Evolutionary conservation across 371 early-diverging fungal genomes (phyloP).

Genomic region (Lichtheimia ramosa): DNA sequence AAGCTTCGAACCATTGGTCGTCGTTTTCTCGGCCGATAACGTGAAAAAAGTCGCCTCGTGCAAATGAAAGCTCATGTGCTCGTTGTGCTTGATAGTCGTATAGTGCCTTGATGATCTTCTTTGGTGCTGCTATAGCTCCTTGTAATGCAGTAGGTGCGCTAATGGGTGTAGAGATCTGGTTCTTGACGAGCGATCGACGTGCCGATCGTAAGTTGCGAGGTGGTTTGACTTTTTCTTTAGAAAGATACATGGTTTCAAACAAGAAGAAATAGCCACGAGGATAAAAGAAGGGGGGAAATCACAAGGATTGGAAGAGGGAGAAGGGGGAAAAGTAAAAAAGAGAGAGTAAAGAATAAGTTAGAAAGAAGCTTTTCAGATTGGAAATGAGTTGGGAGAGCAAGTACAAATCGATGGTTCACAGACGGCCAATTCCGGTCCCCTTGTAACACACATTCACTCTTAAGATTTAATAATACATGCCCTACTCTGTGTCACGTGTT

Average conservation of each 20-base stretch:
- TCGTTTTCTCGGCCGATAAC: slow-evolving; percentile 83
- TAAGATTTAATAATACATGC: background rate
- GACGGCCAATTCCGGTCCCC: background rate
- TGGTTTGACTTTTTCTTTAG: slow-evolving; percentile 33
- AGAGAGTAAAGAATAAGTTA: background rate
- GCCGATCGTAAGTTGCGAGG: slow-evolving; percentile 32
- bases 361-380: background rate
- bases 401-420: no score
- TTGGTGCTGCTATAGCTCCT: slow-evolving; percentile 57
- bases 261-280: no score
- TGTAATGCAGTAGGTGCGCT: slow-evolving; percentile 20
- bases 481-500: background rate
- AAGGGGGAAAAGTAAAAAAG: background rate
- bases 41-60: slow-evolving; percentile 87
- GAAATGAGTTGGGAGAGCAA: no score
- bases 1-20: slow-evolving; percentile 77
- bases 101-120: slow-evolving; percentile 84
- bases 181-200: slow-evolving; percentile 29
- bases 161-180: slow-evolving; percentile 45
- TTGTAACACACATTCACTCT: background rate
- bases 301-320: background rate
- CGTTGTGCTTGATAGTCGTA: slow-evolving; percentile 67
- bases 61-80: slow-evolving; percentile 75
- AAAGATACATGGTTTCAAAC: slow-evolving; percentile 8
- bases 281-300: no score